Base-by-base conservation (phyloP, 306 rosid species). In the Vigna mungo region DNA sequence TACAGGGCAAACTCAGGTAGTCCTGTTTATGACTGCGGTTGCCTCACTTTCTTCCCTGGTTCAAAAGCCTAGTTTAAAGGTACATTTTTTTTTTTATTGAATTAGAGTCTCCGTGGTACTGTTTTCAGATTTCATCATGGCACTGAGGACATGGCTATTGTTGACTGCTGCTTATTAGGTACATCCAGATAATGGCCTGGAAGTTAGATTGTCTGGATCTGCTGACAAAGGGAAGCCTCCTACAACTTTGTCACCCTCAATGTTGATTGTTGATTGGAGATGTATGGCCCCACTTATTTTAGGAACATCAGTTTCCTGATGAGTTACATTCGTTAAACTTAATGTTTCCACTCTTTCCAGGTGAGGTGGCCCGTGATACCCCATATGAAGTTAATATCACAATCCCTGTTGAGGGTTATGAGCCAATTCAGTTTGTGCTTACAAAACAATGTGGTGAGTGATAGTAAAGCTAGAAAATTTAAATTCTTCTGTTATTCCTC, bases 241-340 rank as follows among this genome's bases (percentile, higher is more conserved):
- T 16, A 90, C 99, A 59, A 90, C 99, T 82, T 83, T 95, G 90
- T 90, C 99, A 49, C 97, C 99, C 44, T 72, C 97, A 27, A 68
- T 88, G 88, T 73, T 92, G 85, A 85, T 80, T 78, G 77, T 95
- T 47, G 92, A 88, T 70, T 92, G 99, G 99, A 95, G 94, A 90
- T 95, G 99, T 95, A 95, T 73, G 90, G 75, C 78, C 58, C 80
- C 61, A 11, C 46, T 78, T 81, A 66, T 74, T 78, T 74, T 68
- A 48, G 21, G 48, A 52, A 53, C 65, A 59, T 66, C 47, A 21
- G 53, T 85, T 47, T 84, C 66, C 9, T 77, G 51, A 30, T 17
- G 7, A 25, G 61, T 78, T 81, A 39, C 43, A 80, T 18, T 39
- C 65, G 58, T 41, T 80, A 46, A 61, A 67, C 34, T 71, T 23